Percentiles rank a stretch among this genome's conserved stretches.
phyloP scores from a whole-genome alignment of 176 grass and related monocot species.

The Ananas comosus region DNA sequence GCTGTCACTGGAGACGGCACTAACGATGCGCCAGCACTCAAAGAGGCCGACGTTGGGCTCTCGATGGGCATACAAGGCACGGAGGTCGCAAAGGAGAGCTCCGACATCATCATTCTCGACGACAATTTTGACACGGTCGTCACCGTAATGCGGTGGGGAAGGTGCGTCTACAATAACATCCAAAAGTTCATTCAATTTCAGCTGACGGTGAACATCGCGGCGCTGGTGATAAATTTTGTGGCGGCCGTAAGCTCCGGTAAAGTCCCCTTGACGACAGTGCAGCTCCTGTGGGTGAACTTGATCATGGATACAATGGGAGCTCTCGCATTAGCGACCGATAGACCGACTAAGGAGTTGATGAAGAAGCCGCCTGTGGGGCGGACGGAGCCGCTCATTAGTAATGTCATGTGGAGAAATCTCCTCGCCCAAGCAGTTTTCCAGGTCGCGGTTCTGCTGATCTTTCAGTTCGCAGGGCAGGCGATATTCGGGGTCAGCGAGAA shows the following conservation, averaged over 20 bases:
- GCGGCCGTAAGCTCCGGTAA: constrained; percentile 27
- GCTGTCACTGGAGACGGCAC: constrained; percentile 74
- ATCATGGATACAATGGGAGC: constrained; percentile 92
- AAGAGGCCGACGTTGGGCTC: constrained; percentile 71
- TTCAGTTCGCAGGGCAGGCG: constrained; percentile 38
- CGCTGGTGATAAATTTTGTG: constrained; percentile 53
- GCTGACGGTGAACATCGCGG: constrained; percentile 68
- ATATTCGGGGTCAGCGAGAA: constrained; percentile 28
- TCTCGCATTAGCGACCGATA: constrained; percentile 50
- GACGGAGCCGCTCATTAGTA: constrained; percentile 66
- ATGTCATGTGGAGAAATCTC: constrained; percentile 84
- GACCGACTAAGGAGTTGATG: constrained; percentile 46
- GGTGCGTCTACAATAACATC: constrained; percentile 75
- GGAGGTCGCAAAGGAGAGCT: constrained; percentile 80
- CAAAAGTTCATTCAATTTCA: constrained; percentile 93
- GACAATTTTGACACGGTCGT: constrained; percentile 81
- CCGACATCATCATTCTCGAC: constrained; percentile 71
- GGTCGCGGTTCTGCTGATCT: constrained; percentile 41
- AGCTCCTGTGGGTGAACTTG: constrained; percentile 75
- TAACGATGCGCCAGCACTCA: constrained; percentile 73
- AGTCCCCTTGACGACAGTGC: constrained; percentile 56
- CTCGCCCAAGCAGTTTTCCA: constrained; percentile 49
- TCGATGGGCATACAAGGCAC: constrained; percentile 90
- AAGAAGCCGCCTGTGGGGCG: constrained; percentile 42
- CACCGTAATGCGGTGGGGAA: constrained; percentile 59